Percentiles rank a stretch among this genome's conserved stretches.
Evolutionary conservation across 202 grass and related monocot genomes (phyloP).

Genomic region (Thinopyrum obtusiflorum): DNA sequence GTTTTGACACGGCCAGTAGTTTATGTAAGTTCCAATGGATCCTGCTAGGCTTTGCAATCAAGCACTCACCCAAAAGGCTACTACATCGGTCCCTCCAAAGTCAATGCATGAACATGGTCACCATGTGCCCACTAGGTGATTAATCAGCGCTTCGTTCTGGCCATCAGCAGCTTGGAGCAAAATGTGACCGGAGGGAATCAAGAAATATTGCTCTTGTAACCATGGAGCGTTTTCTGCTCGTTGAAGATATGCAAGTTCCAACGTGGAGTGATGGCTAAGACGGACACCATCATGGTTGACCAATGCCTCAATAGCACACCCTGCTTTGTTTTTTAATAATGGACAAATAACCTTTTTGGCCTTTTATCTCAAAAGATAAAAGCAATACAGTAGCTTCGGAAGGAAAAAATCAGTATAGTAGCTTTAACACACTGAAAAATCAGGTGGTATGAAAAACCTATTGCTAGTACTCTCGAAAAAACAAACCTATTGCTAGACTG

Average conservation of each 20-base stretch:
- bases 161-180: neutral
- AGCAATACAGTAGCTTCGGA: no score
- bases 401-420: no score
- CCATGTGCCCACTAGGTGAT: neutral
- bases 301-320: neutral
- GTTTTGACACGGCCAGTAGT: no score
- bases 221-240: neutral
- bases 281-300: neutral
- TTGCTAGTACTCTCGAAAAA: no score
- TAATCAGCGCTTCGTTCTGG: neutral
- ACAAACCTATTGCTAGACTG: no score
- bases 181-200: no score
- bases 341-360: no score
- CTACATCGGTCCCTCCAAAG: neutral
- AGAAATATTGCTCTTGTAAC: no score
- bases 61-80: neutral
- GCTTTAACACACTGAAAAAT: no score
- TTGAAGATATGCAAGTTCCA: neutral
- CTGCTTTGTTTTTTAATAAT: no score
- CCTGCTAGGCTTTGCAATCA: neutral
- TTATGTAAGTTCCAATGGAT: neutral
- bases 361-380: no score
- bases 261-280: neutral
- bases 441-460: no score
- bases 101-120: neutral